phyloP scores from a whole-genome alignment of 169 alveolate genomes.

The Cryptosporidium muris region DNA sequence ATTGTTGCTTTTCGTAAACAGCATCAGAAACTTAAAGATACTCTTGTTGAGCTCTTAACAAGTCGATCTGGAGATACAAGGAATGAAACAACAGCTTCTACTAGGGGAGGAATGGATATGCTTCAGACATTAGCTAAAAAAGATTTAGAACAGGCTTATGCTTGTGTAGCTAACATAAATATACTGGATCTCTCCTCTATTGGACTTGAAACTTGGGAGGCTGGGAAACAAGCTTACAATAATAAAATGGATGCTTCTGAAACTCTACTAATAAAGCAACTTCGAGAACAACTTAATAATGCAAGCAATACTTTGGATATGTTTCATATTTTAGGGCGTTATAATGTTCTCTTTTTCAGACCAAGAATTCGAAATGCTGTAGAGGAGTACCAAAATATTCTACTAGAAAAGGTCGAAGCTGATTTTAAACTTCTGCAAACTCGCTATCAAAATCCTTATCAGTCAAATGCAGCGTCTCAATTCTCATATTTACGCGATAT shows the following conservation, averaged over 20 bases:
- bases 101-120: conserved; percentile 56
- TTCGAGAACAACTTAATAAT: conserved; percentile 94
- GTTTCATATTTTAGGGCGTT: conserved; percentile 93
- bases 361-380: conserved; percentile 96
- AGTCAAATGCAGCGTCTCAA: conserved; percentile 87
- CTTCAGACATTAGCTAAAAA: conserved; percentile 61
- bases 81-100: conserved; percentile 13
- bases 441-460: conserved; percentile 88
- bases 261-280: conserved; percentile 90
- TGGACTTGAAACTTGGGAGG: conserved; percentile 84
- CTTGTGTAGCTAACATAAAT: conserved; percentile 73
- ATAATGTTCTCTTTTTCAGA: conserved; percentile 93
- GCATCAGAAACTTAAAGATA: conserved; percentile 91
- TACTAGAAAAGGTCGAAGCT: conserved; percentile 89
- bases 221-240: conserved; percentile 88
- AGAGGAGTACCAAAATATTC: conserved; percentile 93
- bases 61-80: conserved; percentile 18
- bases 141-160: conserved; percentile 61
- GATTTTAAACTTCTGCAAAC: conserved; percentile 89
- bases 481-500: conserved; percentile 90
- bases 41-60: conserved; percentile 74
- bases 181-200: conserved; percentile 77
- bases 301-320: conserved; percentile 94
- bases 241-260: conserved; percentile 93
- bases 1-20: conserved; percentile 89